A percentile compares a stretch with the other conserved stretches of the same genome.
Conservation (phyloP, 306 rosid genomes). For the Vicia villosa region DNA sequence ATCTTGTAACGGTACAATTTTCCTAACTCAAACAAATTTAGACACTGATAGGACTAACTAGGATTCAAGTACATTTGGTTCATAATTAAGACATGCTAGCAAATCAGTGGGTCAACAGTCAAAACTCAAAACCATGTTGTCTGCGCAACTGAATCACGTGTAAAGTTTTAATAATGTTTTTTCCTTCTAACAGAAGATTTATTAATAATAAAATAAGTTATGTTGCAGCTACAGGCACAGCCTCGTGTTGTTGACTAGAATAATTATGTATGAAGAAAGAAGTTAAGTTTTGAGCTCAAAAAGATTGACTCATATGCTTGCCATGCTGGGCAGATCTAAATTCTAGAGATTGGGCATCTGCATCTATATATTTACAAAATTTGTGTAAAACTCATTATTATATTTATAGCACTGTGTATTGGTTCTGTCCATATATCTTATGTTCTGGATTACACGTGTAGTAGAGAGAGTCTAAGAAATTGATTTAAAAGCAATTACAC, state of each 20-base stretch:
- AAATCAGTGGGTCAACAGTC: neutral
- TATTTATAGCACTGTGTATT: neutral
- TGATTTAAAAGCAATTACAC: too few relatives aligned
- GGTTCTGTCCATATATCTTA: neutral
- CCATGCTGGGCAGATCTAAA: neutral
- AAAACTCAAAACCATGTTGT: slow-evolving; percentile 4
- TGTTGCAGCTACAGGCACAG: neutral
- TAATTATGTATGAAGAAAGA: neutral
- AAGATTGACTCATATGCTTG: slow-evolving; percentile 3
- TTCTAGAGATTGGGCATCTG: neutral
- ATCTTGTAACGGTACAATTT: neutral
- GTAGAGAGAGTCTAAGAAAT: too few relatives aligned
- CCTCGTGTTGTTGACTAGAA: slow-evolving; percentile 5
- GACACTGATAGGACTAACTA: neutral
- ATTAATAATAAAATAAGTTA: too few relatives aligned
- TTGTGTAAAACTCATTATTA: neutral
- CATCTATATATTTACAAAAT: neutral
- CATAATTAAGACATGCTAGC: neutral
- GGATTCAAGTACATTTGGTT: neutral
- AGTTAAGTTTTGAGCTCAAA: neutral
- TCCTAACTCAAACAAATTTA: neutral
- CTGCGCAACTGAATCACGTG: slow-evolving; percentile 25
- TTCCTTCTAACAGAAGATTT: too few relatives aligned
- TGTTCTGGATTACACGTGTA: too few relatives aligned
- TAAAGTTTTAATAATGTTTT: neutral